Base-by-base conservation (phyloP, 2,329 filamentous ascomycete genomes). In the Arthroderma sp. region DNA sequence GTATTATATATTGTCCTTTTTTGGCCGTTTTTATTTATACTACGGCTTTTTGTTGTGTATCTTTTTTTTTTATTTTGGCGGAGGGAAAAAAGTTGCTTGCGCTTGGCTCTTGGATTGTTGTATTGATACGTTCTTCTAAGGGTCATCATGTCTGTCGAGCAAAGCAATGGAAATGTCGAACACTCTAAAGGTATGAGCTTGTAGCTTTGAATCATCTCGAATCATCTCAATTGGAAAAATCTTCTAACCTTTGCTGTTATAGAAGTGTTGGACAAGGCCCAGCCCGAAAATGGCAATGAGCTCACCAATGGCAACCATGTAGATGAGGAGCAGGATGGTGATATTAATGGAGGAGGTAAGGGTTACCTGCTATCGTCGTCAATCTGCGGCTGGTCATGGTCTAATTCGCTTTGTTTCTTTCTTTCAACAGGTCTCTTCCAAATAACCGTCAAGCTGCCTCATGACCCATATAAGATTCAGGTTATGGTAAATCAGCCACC, bases 381-480 rank as follows among this genome's bases (percentile, higher is more conserved):
- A 9, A 31, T 6, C 27, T 36, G 6, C 27, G 8, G 22, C 22
- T 6, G 33, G 1, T 22, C 15, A 22, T 22, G 15, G 15, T 22
- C 15, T 22, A 22, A 22, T 22, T 22, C 15, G 15, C 3, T 1
- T 22, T 22, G 15, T 22, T 22, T 22, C 15, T 22, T 22, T 22
- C 15, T 22, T 22, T 22, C 15, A 3, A 42, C 51, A 71, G 71
- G 68, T 56, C 72, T 81, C 55, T 82, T 82, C 66, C 74, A 78
- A 61, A 71, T 95, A 58, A 83, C 79, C 49, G 79, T 96, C 58
- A 77, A 83, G 63, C 77, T 95, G 47, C 89, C 89, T 45, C 82
- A 88, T 60, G 77, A 80, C 55, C 78, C 84, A 8, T 75, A 79
- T 56, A 80, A 85, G 66, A 83, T 93, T 58, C 78, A 88, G 62